Percentiles rank a stretch among this genome's conserved stretches.
These are phyloP conservation scores for Penicillium olsonii DNA, from an alignment of 2,329 filamentous ascomycete species.

Conservation along the genomic window DNA sequence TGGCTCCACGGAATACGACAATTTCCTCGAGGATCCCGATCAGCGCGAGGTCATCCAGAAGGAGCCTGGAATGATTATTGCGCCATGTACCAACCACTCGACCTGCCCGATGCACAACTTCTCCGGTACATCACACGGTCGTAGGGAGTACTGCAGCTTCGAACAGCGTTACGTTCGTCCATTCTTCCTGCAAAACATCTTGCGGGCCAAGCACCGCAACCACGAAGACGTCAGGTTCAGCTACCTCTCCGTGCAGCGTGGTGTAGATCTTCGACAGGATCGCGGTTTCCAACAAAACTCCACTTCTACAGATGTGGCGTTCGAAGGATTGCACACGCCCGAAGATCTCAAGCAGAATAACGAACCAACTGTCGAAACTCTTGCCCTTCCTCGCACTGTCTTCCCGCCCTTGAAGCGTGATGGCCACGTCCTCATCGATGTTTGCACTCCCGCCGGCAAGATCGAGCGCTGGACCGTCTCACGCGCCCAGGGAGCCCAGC, in stretches of 20 bases:
- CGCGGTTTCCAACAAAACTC: slow-evolving; percentile 52
- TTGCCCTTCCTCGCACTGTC: slow-evolving; percentile 76
- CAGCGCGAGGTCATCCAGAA: slow-evolving; percentile 42
- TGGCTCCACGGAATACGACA: slow-evolving; percentile 47
- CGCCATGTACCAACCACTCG: slow-evolving; percentile 80
- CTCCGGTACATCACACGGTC: slow-evolving; percentile 68
- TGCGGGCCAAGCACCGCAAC: slow-evolving; percentile 68
- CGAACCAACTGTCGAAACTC: slow-evolving; percentile 47
- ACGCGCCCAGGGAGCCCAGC: slow-evolving; percentile 74
- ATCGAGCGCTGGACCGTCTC: slow-evolving; percentile 95
- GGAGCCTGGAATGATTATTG: slow-evolving; percentile 64
- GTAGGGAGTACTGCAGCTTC: slow-evolving; percentile 91
- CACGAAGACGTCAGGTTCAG: slow-evolving; percentile 91
- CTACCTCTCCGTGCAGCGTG: slow-evolving; percentile 82
- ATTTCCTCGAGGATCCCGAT: slow-evolving; percentile 34
- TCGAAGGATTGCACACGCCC: slow-evolving; percentile 61
- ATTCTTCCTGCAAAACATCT: slow-evolving; percentile 73
- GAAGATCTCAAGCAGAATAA: slow-evolving; percentile 47
- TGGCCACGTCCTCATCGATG: slow-evolving; percentile 83
- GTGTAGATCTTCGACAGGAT: slow-evolving; percentile 58
- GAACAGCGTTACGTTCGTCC: slow-evolving; percentile 85
- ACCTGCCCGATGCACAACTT: slow-evolving; percentile 84
- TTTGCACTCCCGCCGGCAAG: slow-evolving; percentile 82
- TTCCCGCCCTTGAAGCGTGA: slow-evolving; percentile 81
- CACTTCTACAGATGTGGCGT: slow-evolving; percentile 65